Evolutionary conservation across 2,329 filamentous ascomycete species (phyloP).

Genomic region (Fusarium pilosicola): DNA sequence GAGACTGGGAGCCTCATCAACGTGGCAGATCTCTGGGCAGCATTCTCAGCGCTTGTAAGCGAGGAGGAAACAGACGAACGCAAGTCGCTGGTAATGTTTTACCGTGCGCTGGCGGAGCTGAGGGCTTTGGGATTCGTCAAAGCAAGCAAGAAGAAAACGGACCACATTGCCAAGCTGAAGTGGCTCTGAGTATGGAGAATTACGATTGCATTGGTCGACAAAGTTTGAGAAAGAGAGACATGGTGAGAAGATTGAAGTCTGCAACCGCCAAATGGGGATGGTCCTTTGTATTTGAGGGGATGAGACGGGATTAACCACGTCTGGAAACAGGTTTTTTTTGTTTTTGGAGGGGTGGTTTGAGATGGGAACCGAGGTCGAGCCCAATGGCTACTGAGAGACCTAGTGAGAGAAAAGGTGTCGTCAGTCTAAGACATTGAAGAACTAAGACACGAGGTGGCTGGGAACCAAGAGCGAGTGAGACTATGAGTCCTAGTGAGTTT

Average conservation of each 20-base stretch:
- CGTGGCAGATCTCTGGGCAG: slow-evolving; percentile 80
- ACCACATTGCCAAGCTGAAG: slow-evolving; percentile 91
- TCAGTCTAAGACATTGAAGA: slow-evolving; percentile 32
- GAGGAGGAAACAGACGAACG: slow-evolving; percentile 58
- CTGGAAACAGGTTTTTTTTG: slow-evolving; percentile 11
- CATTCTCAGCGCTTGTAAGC: slow-evolving; percentile 74
- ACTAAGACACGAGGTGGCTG: slow-evolving; percentile 38
- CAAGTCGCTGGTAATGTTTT: slow-evolving; percentile 79
- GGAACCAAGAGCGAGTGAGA: slow-evolving; percentile 1
- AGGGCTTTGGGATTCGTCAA: slow-evolving; percentile 89
- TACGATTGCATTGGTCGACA: slow-evolving; percentile 17
- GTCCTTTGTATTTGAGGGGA: slow-evolving; percentile 20
- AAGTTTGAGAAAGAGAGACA: slow-evolving; percentile 26
- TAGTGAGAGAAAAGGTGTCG: slow-evolving; percentile 19
- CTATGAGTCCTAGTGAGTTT: neutral
- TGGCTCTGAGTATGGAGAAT: slow-evolving; percentile 63
- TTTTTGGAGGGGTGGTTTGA: neutral
- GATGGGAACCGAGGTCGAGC: slow-evolving; percentile 6
- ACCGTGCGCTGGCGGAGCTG: slow-evolving; percentile 85
- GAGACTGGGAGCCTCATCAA: slow-evolving; percentile 83
- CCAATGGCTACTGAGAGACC: slow-evolving; percentile 5
- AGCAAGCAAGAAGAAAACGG: slow-evolving; percentile 87
- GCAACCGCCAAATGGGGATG: slow-evolving; percentile 1
- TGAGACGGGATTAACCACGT: neutral
- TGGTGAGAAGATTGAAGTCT: slow-evolving; percentile 3